Percentiles rank a stretch among this genome's conserved stretches.
Conservation (phyloP, 306 rosid genomes). For the Glycine latifolia region DNA sequence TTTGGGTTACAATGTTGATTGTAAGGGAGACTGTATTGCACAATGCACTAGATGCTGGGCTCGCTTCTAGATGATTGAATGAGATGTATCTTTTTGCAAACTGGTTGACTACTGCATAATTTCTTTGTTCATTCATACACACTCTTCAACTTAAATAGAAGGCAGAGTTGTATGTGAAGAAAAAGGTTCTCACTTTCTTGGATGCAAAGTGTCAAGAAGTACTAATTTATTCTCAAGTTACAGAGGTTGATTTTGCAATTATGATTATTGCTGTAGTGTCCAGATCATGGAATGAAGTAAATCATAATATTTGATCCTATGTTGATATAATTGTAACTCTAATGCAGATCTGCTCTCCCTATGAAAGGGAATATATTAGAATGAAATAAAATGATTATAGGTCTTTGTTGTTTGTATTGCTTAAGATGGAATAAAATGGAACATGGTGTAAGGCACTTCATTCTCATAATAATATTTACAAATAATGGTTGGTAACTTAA, state of each 20-base stretch:
- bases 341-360: background rate
- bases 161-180: conserved; percentile 31
- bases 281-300: conserved; percentile 18
- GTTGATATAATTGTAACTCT: background rate
- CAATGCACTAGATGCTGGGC: conserved; percentile 98
- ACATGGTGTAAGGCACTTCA: too few species aligned
- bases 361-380: too few species aligned
- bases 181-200: conserved; percentile 33
- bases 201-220: background rate
- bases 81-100: background rate
- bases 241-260: conserved; percentile 20
- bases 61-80: conserved; percentile 66
- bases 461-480: too few species aligned
- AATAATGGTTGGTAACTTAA: too few species aligned
- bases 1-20: conserved; percentile 86
- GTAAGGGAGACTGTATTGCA: conserved; percentile 94
- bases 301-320: conserved; percentile 1
- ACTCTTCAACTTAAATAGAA: conserved; percentile 23
- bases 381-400: too few species aligned
- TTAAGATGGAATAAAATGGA: too few species aligned
- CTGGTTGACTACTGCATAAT: background rate
- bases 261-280: conserved; percentile 23
- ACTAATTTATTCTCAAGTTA: conserved; percentile 18
- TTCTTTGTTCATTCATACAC: conserved; percentile 32
- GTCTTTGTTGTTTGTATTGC: too few species aligned